Evolutionary conservation across 1,284 basidiomycete species (phyloP).

Genomic region (Puccinia polysora): DNA sequence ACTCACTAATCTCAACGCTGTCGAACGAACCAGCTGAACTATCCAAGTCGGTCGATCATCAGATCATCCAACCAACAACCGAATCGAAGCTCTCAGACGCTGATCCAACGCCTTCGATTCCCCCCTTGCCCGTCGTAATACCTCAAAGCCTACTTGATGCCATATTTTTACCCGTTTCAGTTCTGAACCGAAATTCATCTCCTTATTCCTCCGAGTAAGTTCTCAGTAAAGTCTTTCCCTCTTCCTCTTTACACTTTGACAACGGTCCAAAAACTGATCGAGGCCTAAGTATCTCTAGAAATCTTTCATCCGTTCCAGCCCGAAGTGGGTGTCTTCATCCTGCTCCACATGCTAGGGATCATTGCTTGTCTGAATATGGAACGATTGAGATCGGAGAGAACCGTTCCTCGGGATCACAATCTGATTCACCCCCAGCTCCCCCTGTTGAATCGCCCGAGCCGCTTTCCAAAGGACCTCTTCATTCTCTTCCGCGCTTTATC

Average conservation of each 20-base stretch:
- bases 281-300: not conserved
- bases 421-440: not conserved
- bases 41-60: no score
- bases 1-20: no score
- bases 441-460: not conserved
- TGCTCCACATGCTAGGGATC: not conserved
- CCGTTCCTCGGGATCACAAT: not conserved
- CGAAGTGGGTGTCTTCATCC: not conserved
- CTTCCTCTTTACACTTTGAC: not conserved
- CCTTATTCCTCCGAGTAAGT: not conserved
- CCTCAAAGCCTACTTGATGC: not conserved
- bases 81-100: no score
- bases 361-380: not conserved
- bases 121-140: constrained; percentile 3
- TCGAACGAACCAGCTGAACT: no score
- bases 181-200: not conserved
- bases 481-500: constrained; percentile 2
- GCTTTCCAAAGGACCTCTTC: not conserved
- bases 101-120: no score
- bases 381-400: not conserved
- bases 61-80: no score
- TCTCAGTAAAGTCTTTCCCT: no score
- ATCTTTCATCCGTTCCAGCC: not conserved
- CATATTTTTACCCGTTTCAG: not conserved
- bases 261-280: not conserved